A percentile compares a stretch with the other conserved stretches of the same genome.
Evolutionary conservation across 2,329 filamentous ascomycete species (phyloP).

Genomic region (Penicillium paneum): DNA sequence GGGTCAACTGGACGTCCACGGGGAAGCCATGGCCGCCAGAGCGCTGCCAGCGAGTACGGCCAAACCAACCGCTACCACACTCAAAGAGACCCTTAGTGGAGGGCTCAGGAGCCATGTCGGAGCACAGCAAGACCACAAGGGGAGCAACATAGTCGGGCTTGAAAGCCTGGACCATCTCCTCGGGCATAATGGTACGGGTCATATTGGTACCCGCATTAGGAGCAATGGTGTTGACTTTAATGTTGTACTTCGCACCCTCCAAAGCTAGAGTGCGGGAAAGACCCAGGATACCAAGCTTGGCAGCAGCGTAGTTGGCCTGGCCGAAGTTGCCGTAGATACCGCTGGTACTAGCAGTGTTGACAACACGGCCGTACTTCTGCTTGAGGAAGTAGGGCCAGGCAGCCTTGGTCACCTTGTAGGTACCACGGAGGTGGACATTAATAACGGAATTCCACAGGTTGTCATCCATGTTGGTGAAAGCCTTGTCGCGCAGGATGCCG

Average conservation of each 20-base stretch:
- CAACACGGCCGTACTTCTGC: slow-evolving; percentile 95
- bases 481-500: slow-evolving; percentile 95
- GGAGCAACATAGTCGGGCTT: slow-evolving; percentile 99
- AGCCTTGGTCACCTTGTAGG: slow-evolving; percentile 95
- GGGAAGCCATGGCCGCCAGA: slow-evolving; percentile 88
- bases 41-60: slow-evolving; percentile 91
- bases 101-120: slow-evolving; percentile 79
- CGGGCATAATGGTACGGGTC: slow-evolving; percentile 89
- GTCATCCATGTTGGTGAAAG: slow-evolving; percentile 96
- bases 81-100: slow-evolving; percentile 88
- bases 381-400: slow-evolving; percentile 97
- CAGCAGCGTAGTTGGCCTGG: slow-evolving; percentile 94
- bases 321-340: slow-evolving; percentile 99
- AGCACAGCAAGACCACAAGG: slow-evolving; percentile 79
- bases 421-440: slow-evolving; percentile 88
- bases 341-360: slow-evolving; percentile 95
- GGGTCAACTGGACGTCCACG: slow-evolving; percentile 74
- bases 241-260: slow-evolving; percentile 96
- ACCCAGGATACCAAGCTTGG: slow-evolving; percentile 88
- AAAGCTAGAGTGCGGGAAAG: slow-evolving; percentile 90
- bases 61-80: slow-evolving; percentile 90
- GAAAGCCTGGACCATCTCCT: slow-evolving; percentile 97
- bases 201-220: slow-evolving; percentile 95
- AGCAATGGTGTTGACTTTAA: slow-evolving; percentile 95
- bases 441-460: slow-evolving; percentile 87